Evolutionary conservation across 1,139 yeast species (phyloP).

Genomic region (Yamadazyma sp.): DNA sequence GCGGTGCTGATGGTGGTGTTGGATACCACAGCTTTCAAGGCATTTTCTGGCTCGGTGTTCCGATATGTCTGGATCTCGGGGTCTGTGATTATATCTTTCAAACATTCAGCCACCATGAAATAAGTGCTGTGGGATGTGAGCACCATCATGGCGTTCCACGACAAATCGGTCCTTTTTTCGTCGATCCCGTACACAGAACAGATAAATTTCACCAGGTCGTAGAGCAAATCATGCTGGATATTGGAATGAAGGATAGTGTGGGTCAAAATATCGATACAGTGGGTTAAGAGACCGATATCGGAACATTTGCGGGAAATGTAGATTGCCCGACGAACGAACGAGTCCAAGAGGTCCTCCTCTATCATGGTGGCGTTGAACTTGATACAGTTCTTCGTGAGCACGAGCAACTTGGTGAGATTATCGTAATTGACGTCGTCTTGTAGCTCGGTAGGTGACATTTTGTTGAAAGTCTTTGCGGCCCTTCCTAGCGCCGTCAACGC

Average conservation of each 20-base stretch:
- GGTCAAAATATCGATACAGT: constrained; percentile 47
- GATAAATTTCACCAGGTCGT: constrained; percentile 43
- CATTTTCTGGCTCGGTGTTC: constrained; percentile 11
- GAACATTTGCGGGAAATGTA: constrained; percentile 46
- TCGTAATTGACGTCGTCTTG: constrained; percentile 14
- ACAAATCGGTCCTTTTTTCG: constrained; percentile 33
- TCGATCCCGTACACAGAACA: constrained; percentile 41
- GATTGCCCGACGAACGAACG: constrained; percentile 34
- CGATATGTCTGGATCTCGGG: constrained; percentile 25
- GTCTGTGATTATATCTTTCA: constrained; percentile 27
- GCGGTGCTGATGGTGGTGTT: constrained; percentile 12
- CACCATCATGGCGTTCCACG: constrained; percentile 34
- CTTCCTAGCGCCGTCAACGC: constrained; percentile 17
- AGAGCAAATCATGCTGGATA: constrained; percentile 43
- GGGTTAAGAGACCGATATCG: constrained; percentile 35
- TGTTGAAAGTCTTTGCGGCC: constrained; percentile 11
- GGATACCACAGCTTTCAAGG: constrained; percentile 12
- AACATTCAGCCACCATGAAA: constrained; percentile 19
- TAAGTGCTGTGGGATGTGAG: constrained; percentile 23
- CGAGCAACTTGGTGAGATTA: constrained; percentile 27
- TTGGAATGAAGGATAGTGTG: constrained; percentile 48
- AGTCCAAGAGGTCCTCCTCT: constrained; percentile 38
- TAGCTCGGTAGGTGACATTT: constrained; percentile 6
- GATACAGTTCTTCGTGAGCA: constrained; percentile 44
- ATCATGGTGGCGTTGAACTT: constrained; percentile 49